Conservation (phyloP, 345 rosid genomes). For the Eucalyptus regnans region DNA sequence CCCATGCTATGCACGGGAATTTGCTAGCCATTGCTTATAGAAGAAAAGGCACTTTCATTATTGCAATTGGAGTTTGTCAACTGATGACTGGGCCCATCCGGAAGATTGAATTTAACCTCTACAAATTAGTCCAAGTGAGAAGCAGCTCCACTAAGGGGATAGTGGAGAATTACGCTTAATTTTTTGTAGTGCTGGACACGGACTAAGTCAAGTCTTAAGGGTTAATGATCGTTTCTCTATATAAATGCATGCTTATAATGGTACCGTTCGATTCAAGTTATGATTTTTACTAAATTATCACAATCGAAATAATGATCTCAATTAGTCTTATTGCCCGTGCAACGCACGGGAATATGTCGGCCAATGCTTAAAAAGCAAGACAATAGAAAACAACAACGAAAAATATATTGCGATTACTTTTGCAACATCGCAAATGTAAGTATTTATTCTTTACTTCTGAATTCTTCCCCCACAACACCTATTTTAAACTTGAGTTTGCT, state of each 20-base stretch:
- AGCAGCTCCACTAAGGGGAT: too few relatives aligned
- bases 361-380: too few relatives aligned
- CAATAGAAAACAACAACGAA: background rate
- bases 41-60: fast-evolving
- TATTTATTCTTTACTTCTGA: background rate
- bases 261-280: fast-evolving
- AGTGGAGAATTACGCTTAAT: fast-evolving
- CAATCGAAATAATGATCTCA: too few relatives aligned
- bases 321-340: too few relatives aligned
- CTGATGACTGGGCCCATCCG: too few relatives aligned
- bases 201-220: too few relatives aligned
- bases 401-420: fast-evolving
- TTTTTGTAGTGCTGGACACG: fast-evolving
- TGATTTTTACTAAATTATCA: background rate
- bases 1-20: fast-evolving
- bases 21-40: fast-evolving
- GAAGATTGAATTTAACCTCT: too few relatives aligned
- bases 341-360: fast-evolving
- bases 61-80: too few relatives aligned
- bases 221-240: too few relatives aligned
- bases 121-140: too few relatives aligned
- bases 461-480: background rate
- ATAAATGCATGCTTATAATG: too few relatives aligned
- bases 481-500: background rate
- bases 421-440: background rate